Conservation (phyloP, 768 basidiomycete genomes). For the Mycena polygramma region DNA sequence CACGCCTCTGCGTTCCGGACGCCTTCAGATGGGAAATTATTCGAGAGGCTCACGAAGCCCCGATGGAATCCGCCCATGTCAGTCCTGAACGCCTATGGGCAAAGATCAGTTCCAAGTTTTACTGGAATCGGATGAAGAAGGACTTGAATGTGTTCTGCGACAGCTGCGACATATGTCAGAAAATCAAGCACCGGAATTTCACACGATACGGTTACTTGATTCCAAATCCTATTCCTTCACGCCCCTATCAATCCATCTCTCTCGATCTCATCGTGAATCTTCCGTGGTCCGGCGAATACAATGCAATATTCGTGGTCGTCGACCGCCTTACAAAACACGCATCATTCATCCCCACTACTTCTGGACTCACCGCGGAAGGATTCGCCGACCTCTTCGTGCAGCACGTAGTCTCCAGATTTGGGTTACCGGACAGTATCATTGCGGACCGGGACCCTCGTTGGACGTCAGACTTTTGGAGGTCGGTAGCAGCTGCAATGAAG, state of each 20-base stretch:
- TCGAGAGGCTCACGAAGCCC: constrained; percentile 14
- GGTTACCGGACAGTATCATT: constrained; percentile 19
- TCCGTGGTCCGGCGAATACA: constrained; percentile 34
- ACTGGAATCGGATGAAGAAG: constrained; percentile 1
- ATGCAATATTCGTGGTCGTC: constrained; percentile 13
- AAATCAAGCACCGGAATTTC: background rate
- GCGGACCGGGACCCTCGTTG: constrained; percentile 26
- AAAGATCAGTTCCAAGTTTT: background rate
- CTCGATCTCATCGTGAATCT: constrained; percentile 46
- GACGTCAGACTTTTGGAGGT: constrained; percentile 25
- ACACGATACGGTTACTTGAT: constrained; percentile 31
- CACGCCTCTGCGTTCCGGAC: constrained; percentile 32
- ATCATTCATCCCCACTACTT: constrained; percentile 24
- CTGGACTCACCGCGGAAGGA: constrained; percentile 7
- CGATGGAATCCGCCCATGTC: constrained; percentile 23
- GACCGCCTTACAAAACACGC: constrained; percentile 18
- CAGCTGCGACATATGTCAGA: constrained; percentile 2
- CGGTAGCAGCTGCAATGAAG: background rate
- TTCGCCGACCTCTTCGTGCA: constrained; percentile 10
- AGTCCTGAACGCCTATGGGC: background rate
- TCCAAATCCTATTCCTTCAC: constrained; percentile 39
- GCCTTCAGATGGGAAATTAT: background rate
- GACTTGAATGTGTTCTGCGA: background rate
- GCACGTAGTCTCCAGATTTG: constrained; percentile 7
- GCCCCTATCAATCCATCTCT: constrained; percentile 39